Evolutionary conservation across 2,329 filamentous ascomycete genomes (phyloP).

Genomic region (Trichoderma harzianum): DNA sequence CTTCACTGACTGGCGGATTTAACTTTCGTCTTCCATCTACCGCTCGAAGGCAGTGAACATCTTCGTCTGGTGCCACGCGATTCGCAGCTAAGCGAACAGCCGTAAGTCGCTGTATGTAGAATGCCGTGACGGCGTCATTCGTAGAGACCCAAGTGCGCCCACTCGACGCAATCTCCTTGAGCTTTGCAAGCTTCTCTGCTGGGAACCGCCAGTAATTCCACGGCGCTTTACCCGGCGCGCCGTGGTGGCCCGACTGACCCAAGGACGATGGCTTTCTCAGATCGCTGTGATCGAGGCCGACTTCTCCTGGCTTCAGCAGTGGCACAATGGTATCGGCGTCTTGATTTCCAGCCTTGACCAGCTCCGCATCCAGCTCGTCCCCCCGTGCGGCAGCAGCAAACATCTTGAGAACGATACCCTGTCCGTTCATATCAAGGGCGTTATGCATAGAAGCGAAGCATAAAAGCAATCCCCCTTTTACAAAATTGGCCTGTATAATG

Average conservation of each 20-base stretch:
- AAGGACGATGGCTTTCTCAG: background rate
- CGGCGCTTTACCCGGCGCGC: background rate
- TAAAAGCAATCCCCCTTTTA: background rate
- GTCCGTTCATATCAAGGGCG: background rate
- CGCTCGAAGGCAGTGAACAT: background rate
- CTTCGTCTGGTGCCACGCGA: background rate
- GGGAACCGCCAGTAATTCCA: background rate
- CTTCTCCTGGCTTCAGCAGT: background rate
- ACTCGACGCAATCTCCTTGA: background rate
- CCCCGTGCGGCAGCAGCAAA: background rate
- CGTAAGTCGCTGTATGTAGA: background rate
- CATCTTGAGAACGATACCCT: background rate
- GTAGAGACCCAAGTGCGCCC: background rate
- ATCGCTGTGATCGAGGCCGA: background rate
- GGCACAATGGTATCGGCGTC: background rate
- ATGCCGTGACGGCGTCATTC: background rate
- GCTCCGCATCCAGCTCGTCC: background rate
- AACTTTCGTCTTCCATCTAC: background rate
- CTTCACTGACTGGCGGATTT: background rate
- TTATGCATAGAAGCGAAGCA: background rate
- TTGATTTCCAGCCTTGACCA: background rate
- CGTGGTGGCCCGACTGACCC: background rate
- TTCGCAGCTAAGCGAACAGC: background rate
- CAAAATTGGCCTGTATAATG: background rate
- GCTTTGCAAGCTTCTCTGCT: background rate